phyloP scores from a whole-genome alignment of 2,329 filamentous ascomycete species.

The Neopestalotiopsis sp. region DNA sequence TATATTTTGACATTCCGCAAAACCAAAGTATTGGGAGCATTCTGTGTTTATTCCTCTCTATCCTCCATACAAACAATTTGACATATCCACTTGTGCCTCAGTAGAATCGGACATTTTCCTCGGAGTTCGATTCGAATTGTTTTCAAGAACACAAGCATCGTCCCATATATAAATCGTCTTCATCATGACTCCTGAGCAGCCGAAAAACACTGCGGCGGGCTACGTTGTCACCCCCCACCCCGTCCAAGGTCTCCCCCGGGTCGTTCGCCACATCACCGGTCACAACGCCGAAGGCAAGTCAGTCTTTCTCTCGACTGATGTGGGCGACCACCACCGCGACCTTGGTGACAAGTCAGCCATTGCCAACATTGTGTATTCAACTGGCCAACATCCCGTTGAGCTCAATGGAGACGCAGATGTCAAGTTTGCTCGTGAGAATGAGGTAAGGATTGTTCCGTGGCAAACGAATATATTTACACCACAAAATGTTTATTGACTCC shows the following conservation, averaged over 20 bases:
- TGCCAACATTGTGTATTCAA: slow-evolving; percentile 35
- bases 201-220: no score
- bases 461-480: no score
- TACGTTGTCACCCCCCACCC: no score
- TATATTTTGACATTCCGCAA: no score
- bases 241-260: slow-evolving; percentile 20
- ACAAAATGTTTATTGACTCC: not conserved
- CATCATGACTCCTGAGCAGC: not conserved
- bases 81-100: no score
- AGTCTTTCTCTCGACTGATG: slow-evolving; percentile 31
- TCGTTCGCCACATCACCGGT: slow-evolving; percentile 25
- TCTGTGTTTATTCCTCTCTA: no score
- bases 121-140: no score
- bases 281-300: slow-evolving; percentile 28
- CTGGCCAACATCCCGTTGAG: slow-evolving; percentile 29
- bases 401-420: slow-evolving; percentile 30
- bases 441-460: not conserved
- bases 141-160: no score
- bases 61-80: no score
- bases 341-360: slow-evolving; percentile 31
- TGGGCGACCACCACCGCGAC: slow-evolving; percentile 32
- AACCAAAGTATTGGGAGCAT: no score
- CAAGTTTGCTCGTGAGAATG: slow-evolving; percentile 21
- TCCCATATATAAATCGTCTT: no score
- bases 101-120: no score